A percentile compares a stretch with the other conserved stretches of the same genome.
Conservation (phyloP, 257 asterid genomes). For the Solanum appendiculatum region DNA sequence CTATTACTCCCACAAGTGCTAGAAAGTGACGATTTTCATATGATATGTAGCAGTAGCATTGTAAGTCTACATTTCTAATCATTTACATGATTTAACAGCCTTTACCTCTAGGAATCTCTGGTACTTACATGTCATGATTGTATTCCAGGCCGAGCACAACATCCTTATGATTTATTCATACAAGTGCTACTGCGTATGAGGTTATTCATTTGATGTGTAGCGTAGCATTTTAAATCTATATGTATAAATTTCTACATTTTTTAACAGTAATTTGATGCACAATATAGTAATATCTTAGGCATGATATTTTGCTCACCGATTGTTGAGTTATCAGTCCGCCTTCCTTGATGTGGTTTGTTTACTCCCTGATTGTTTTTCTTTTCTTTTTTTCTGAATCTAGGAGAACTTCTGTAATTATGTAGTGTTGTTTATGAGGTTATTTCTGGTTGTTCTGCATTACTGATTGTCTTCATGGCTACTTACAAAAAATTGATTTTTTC, state of each 20-base stretch:
- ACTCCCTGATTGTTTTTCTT: background rate
- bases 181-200: background rate
- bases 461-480: background rate
- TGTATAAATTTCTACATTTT: background rate
- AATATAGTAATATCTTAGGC: background rate
- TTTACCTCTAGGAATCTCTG: background rate
- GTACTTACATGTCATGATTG: background rate
- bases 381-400: background rate
- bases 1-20: background rate
- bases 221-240: background rate
- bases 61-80: background rate
- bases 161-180: background rate
- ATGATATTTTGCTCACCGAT: background rate
- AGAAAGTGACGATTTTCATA: background rate
- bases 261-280: background rate
- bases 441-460: background rate
- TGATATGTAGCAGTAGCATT: background rate
- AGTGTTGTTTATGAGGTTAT: background rate
- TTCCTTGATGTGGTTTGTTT: background rate
- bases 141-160: background rate
- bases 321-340: background rate
- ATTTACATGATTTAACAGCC: background rate
- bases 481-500: background rate
- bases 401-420: background rate
- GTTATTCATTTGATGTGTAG: background rate